Evolutionary conservation across 2,329 filamentous ascomycete genomes (phyloP).

Genomic region (Periconia macrospinosa): DNA sequence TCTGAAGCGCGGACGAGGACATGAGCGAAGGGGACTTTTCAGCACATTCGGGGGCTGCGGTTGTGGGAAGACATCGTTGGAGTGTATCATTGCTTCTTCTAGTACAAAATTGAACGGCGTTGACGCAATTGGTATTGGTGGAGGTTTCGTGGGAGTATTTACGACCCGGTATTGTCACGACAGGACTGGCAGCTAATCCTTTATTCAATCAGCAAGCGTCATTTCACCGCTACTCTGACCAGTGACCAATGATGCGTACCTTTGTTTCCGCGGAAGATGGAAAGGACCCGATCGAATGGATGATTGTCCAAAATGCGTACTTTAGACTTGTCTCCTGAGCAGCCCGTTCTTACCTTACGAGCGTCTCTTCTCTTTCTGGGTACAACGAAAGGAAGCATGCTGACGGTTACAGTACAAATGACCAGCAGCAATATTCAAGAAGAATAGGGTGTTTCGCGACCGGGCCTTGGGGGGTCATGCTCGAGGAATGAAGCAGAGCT

Average conservation of each 20-base stretch:
- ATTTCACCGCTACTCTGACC: not conserved
- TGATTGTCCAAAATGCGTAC: conserved; percentile 35
- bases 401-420: conserved; percentile 1
- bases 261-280: conserved; percentile 38
- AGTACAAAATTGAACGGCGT: conserved; percentile 5
- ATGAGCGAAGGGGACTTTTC: too few species aligned
- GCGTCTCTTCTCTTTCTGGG: conserved; percentile 36
- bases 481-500: conserved; percentile 2
- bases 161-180: conserved; percentile 7
- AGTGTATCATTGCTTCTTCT: conserved; percentile 10
- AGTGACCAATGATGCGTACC: conserved; percentile 12
- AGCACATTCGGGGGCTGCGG: not conserved
- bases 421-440: not conserved
- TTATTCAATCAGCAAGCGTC: not conserved
- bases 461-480: conserved; percentile 3
- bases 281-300: conserved; percentile 26
- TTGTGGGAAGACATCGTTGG: conserved; percentile 14
- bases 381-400: conserved; percentile 36
- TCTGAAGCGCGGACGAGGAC: conserved; percentile 18
- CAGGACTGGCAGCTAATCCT: conserved; percentile 20
- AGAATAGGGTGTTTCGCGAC: not conserved
- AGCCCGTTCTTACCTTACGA: conserved; percentile 14
- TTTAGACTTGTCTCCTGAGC: conserved; percentile 33
- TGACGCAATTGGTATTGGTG: conserved; percentile 14
- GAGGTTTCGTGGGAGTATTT: conserved; percentile 15